Base-by-base conservation (phyloP, 257 asterid genomes). In the Solanum ahanhuiri region DNA sequence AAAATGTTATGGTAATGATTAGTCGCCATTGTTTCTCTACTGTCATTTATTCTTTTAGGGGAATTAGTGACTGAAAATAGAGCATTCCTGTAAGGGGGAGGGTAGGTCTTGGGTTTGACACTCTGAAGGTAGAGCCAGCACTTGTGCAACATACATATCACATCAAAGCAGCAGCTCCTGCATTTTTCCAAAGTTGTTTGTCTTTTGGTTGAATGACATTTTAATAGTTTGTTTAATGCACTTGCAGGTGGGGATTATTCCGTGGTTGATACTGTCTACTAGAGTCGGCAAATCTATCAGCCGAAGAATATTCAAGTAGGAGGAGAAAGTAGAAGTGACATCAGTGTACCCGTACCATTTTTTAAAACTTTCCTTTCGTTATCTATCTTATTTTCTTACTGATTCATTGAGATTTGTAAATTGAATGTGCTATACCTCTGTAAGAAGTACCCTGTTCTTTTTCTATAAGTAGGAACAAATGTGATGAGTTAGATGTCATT, bases 241-340 rank as follows among this genome's bases (percentile, higher is more conserved):
- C 43, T 54, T 92, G 92, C 97, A 95, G 98, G 97, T 96, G 86
- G 99, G 98, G 79, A 92, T 96, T 84, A 94, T 96, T 73, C 98
- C 98, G 12, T 96, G 99, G 98, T 85, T 96, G 89, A 86, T 95
- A 86, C 91, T 93, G 64, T 94, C 97, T 23, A 91, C 94, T 77
- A 91, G 41, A 85, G 35, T 76, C 73, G 35, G 69, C 87, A 95
- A 90, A 89, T 92, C 90, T 85, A 85, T 95, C 69, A 90, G 98
- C 92, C 89, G 94, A 88, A 94, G 92, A 87, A 86, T 92, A n/a
- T 81, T 93, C 82, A 86, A 86, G 67, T 92, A 91, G 87, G 70
- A 23, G 20, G 51, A 25, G 39, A 30, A 72, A 64, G 89, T 63
- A 75, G n/a, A 79, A 37, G 54, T 35, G 76, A 39, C 58, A 67